phyloP scores from a whole-genome alignment of 2,329 filamentous ascomycete genomes.

The Pseudocercospora crystallina region DNA sequence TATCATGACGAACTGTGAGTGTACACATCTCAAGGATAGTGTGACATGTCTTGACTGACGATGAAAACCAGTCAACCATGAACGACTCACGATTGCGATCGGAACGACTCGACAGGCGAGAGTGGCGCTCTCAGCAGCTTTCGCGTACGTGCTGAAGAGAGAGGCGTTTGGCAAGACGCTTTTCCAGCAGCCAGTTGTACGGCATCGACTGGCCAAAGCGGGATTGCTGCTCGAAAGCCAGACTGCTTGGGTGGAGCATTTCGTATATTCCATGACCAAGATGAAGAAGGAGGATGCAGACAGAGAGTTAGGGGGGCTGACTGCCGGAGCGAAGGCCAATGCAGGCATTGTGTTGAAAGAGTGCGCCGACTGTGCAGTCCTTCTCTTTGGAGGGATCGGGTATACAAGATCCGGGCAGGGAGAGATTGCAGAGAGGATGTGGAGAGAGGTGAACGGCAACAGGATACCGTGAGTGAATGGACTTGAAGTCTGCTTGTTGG shows the following conservation, averaged over 20 bases:
- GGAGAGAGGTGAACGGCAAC: constrained; percentile 27
- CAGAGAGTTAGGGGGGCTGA: constrained; percentile 67
- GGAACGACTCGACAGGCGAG: constrained; percentile 62
- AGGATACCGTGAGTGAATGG: constrained; percentile 29
- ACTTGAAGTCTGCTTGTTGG: not conserved
- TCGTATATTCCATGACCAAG: constrained; percentile 66
- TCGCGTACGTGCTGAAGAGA: constrained; percentile 63
- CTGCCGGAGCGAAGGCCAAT: constrained; percentile 71
- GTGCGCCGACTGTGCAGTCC: constrained; percentile 66
- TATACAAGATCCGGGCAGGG: constrained; percentile 67
- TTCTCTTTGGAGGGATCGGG: constrained; percentile 73
- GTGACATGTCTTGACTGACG: constrained; percentile 40
- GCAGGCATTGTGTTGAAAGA: constrained; percentile 70
- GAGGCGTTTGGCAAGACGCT: constrained; percentile 68
- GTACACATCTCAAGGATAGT: constrained; percentile 70
- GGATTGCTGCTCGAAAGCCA: constrained; percentile 68
- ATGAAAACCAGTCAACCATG: constrained; percentile 67
- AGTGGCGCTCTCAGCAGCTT: constrained; percentile 60
- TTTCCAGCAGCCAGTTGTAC: constrained; percentile 72
- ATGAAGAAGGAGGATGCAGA: constrained; percentile 61
- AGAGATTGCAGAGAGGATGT: constrained; percentile 68
- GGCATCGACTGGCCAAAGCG: constrained; percentile 69
- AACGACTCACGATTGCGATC: constrained; percentile 67
- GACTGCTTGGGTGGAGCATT: constrained; percentile 71
- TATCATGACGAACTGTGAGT: constrained; percentile 48